phyloP scores from a whole-genome alignment of 1,139 yeast genomes.

The Candida buenavistaensis region DNA sequence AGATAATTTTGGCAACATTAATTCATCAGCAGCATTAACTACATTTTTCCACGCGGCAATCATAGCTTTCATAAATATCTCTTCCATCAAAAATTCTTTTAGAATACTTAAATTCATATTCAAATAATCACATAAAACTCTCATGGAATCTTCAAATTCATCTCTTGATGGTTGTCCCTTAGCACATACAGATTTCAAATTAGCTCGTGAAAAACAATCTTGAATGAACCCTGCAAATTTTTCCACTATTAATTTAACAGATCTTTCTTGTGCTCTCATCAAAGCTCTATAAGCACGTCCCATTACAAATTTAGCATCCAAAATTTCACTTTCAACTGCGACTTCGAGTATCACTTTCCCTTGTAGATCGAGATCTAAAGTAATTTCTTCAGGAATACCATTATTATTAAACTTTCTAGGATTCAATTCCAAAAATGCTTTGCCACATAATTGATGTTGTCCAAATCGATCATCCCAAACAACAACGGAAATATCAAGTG shows the following conservation, averaged over 20 bases:
- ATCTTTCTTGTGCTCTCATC: constrained; percentile 60
- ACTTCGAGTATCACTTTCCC: constrained; percentile 65
- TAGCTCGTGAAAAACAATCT: constrained; percentile 41
- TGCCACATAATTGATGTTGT: constrained; percentile 69
- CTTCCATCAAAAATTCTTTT: constrained; percentile 62
- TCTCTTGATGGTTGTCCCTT: constrained; percentile 46
- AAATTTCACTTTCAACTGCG: constrained; percentile 75
- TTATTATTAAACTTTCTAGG: constrained; percentile 66
- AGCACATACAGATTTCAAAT: constrained; percentile 56
- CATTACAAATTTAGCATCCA: constrained; percentile 75
- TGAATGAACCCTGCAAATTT: constrained; percentile 50
- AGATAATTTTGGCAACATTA: constrained; percentile 70
- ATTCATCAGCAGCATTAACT: constrained; percentile 60
- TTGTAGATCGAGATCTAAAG: constrained; percentile 65
- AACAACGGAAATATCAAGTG: constrained; percentile 52
- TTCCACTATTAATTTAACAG: constrained; percentile 65
- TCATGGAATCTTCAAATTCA: constrained; percentile 65
- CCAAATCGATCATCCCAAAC: constrained; percentile 73
- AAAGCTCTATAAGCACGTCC: constrained; percentile 74
- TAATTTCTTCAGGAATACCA: constrained; percentile 64
- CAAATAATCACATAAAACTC: constrained; percentile 73
- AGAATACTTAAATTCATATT: constrained; percentile 68
- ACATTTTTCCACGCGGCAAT: constrained; percentile 74
- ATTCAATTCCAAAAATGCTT: constrained; percentile 62
- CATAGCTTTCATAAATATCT: constrained; percentile 66